Percentiles rank a stretch among this genome's conserved stretches.
Conservation (phyloP, 306 rosid genomes). For the Castanea mollissima region DNA sequence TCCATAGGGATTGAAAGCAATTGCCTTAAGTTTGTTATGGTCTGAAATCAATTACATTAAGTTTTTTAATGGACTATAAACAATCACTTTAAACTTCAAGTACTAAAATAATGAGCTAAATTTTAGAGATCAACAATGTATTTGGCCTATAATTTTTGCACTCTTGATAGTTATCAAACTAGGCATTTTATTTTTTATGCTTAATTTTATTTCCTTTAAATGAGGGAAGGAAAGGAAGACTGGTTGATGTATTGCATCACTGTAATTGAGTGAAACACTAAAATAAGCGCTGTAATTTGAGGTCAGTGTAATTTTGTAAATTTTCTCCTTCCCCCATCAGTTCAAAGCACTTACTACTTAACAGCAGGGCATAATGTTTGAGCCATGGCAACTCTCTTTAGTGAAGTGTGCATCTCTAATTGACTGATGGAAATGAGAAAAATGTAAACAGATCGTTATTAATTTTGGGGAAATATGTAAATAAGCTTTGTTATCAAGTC, state of each 20-base stretch:
- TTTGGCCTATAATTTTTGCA: not conserved
- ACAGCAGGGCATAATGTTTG: not conserved
- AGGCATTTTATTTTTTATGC: not conserved
- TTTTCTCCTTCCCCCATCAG: too few species aligned
- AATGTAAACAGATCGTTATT: not conserved
- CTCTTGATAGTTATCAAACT: not conserved
- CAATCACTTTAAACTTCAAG: too few species aligned
- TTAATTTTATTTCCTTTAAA: not conserved
- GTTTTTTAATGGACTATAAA: too few species aligned
- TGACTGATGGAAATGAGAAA: not conserved
- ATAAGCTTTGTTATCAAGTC: not conserved
- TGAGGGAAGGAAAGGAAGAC: not conserved
- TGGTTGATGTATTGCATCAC: not conserved
- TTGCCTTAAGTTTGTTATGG: too few species aligned
- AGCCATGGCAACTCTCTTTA: not conserved
- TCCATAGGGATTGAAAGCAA: too few species aligned
- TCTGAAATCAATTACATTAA: not conserved
- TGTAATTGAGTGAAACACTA: not conserved
- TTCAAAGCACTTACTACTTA: not conserved
- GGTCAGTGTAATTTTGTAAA: not conserved
- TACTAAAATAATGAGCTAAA: too few species aligned
- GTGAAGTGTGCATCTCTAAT: not conserved
- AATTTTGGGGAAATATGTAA: not conserved
- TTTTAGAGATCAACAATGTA: too few species aligned
- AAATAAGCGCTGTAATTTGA: not conserved